Base-by-base conservation (phyloP, 1,284 basidiomycete genomes). In the Polyporus tsugae region DNA sequence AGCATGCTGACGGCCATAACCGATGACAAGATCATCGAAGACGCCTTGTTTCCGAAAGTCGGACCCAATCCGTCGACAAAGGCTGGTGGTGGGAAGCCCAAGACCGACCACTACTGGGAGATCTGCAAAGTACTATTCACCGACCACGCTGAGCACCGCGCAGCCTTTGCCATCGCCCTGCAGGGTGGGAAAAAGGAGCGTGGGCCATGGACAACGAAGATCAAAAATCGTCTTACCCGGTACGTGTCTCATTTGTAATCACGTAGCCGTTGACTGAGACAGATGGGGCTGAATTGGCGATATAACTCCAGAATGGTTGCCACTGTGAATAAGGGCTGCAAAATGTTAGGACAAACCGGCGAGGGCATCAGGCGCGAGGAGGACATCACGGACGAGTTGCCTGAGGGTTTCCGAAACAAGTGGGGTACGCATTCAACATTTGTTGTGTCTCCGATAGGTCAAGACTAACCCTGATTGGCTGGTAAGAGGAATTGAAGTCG, bases 61-160 rank as follows among this genome's bases (percentile, higher is more conserved):
- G 44, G 44, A 1, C 44, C 44, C 6, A 46, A 46, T 15, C 44
- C 44, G 1, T 46, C 44, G 19, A 46, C 44, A 5, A 46, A 46
- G 44, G 2, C 44, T 4, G 44, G 44, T 2, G 19, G 44, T 2
- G 44, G 44, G 2, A 46, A 46, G 6, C 44, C 44, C 11, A 46
- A 46, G n/a, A 46, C 44, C 19, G 44, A 46, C 7, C 44, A 46
- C 44, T 46, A 46, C 44, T 46, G 44, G 44, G 44, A 46, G 44
- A 13, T 46, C 44, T 46, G 44, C 44, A 46, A 46, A n/a, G 13
- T 15, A 2, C 44, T 46, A 6, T 46, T 46, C 44, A 46, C 44
- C 44, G n/a, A 46, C 9, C 44, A 46, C 22, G 19, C 44, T 7
- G 44, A 46, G 7, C 13, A 46, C 9, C 5, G 19, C 6, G 7